These are phyloP conservation scores for Syzygium grande DNA, from an alignment of 345 rosid species.

Conservation along the genomic window DNA sequence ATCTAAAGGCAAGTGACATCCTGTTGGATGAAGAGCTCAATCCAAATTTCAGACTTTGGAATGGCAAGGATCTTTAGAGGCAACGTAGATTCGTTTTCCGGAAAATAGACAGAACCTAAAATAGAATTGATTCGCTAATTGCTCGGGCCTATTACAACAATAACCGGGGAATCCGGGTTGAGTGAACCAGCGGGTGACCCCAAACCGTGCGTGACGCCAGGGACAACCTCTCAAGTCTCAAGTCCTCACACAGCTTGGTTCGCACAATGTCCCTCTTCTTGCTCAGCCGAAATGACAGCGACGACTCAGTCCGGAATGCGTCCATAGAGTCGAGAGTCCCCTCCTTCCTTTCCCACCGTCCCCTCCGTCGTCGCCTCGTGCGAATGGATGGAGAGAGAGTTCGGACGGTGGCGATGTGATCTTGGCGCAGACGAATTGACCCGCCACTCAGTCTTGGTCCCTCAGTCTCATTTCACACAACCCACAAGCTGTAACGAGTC, in stretches of 20 bases:
- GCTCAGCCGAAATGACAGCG: background rate
- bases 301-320: background rate
- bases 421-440: background rate
- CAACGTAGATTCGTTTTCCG: conserved; percentile 7
- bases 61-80: conserved; percentile 31
- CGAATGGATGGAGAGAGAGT: background rate
- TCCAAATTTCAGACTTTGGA: conserved; percentile 49
- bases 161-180: background rate
- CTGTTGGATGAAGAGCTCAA: conserved; percentile 38
- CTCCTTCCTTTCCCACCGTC: background rate
- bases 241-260: background rate
- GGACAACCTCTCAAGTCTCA: background rate
- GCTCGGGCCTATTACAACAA: no score
- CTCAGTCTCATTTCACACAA: background rate
- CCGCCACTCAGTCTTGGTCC: background rate
- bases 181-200: background rate
- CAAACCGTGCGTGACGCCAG: background rate
- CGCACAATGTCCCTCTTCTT: background rate
- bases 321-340: background rate
- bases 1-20: conserved; percentile 33
- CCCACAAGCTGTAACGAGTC: background rate
- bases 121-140: no score
- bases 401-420: background rate
- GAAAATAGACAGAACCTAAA: no score
- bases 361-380: background rate